These are phyloP conservation scores for Leccinum pellstonianum DNA, from an alignment of 768 basidiomycete genomes.

Conservation along the genomic window DNA sequence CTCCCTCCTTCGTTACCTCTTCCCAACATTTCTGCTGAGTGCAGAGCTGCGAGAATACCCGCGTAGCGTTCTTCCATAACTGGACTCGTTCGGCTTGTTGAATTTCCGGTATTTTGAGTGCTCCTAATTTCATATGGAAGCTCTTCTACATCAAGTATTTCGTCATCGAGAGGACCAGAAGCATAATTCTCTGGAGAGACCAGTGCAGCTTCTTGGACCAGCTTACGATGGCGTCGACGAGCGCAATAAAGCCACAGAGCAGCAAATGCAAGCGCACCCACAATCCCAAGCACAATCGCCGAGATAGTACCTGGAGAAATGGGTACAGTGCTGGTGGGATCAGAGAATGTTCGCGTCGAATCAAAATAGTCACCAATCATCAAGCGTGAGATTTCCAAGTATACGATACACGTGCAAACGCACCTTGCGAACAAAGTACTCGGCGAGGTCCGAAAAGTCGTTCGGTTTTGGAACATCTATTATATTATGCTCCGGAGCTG, in stretches of 20 bases:
- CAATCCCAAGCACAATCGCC: conserved; percentile 26
- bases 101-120: not conserved
- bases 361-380: conserved; percentile 4
- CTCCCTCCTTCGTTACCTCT: conserved; percentile 24
- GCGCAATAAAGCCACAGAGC: conserved; percentile 34
- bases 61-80: conserved; percentile 30
- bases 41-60: conserved; percentile 26
- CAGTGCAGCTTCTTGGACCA: conserved; percentile 20
- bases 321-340: conserved; percentile 6
- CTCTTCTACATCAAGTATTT: conserved; percentile 19
- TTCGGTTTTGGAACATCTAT: conserved; percentile 86
- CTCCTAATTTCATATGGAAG: conserved; percentile 5
- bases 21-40: conserved; percentile 12
- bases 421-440: conserved; percentile 96
- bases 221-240: conserved; percentile 28
- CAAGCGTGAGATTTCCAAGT: not conserved
- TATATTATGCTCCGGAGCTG: no score
- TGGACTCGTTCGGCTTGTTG: not conserved
- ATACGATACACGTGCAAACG: conserved; percentile 2
- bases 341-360: conserved; percentile 7
- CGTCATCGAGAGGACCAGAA: conserved; percentile 23
- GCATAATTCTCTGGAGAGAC: conserved; percentile 9
- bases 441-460: conserved; percentile 86
- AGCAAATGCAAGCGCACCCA: conserved; percentile 27
- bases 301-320: conserved; percentile 26